Conservation (phyloP, 1,139 yeast species). For the Yarrowia galli region DNA sequence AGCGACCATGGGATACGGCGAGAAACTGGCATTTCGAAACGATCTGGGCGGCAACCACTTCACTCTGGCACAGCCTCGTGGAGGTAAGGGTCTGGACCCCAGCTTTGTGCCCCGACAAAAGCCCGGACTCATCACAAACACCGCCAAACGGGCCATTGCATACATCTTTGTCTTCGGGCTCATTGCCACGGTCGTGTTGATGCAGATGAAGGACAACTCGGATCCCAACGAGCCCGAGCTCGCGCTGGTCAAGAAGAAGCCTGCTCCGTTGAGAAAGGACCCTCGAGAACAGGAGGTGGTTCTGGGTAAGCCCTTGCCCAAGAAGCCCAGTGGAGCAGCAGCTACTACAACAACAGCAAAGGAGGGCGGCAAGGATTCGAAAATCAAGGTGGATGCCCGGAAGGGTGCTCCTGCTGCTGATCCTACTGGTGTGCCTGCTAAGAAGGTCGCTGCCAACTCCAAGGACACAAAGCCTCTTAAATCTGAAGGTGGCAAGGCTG, state of each 20-base stretch:
- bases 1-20: constrained; percentile 36
- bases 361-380: neutral
- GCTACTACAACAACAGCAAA: too few relatives aligned
- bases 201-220: constrained; percentile 16
- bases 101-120: constrained; percentile 33
- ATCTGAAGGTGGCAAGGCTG: neutral
- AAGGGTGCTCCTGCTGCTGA: constrained; percentile 2
- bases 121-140: constrained; percentile 26
- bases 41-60: constrained; percentile 35
- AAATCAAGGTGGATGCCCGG: neutral
- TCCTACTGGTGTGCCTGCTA: neutral
- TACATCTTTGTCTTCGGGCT: constrained; percentile 24
- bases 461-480: constrained; percentile 1
- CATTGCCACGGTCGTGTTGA: constrained; percentile 18
- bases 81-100: constrained; percentile 30
- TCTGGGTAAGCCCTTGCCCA: constrained; percentile 18
- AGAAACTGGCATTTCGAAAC: constrained; percentile 38
- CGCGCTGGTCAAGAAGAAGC: constrained; percentile 12
- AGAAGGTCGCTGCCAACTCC: neutral
- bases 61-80: neutral
- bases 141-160: constrained; percentile 37
- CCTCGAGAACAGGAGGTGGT: constrained; percentile 27
- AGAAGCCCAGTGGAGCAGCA: neutral
- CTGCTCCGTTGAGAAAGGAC: constrained; percentile 25
- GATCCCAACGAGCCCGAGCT: constrained; percentile 29